Percentiles rank a stretch among this genome's conserved stretches.
These are phyloP conservation scores for Verbascum thapsus DNA, from an alignment of 257 asterid genomes.

Conservation along the genomic window DNA sequence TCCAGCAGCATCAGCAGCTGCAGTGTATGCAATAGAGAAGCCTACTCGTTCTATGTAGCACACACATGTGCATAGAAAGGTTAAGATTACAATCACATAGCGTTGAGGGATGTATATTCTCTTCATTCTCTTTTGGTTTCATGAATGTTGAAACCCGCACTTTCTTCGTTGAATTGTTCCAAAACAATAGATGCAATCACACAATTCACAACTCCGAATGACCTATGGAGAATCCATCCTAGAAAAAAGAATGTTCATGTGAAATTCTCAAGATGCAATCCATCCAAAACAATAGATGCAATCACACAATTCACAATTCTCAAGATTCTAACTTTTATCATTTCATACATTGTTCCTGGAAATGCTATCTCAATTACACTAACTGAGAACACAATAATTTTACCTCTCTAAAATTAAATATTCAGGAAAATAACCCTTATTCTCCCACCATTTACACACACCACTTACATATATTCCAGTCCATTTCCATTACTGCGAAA, in stretches of 20 bases:
- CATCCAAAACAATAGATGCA: slow-evolving; percentile 13
- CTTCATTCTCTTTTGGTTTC: slow-evolving; percentile 61
- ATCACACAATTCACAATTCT: slow-evolving; percentile 2
- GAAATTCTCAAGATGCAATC: no score
- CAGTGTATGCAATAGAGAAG: slow-evolving; percentile 88
- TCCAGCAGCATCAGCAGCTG: slow-evolving; percentile 89
- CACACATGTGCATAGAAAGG: slow-evolving; percentile 84
- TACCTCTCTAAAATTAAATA: not conserved
- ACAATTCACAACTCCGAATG: slow-evolving; percentile 17
- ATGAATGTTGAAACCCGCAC: slow-evolving; percentile 32
- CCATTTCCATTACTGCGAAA: not conserved
- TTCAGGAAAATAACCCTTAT: not conserved
- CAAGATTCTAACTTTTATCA: no score
- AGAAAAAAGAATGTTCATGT: not conserved
- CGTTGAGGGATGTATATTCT: slow-evolving; percentile 61
- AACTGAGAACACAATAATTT: slow-evolving; percentile 1
- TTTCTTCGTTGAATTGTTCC: slow-evolving; percentile 12
- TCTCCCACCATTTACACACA: slow-evolving; percentile 13
- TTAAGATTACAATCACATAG: slow-evolving; percentile 66
- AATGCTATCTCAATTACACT: not conserved
- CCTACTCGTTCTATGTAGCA: slow-evolving; percentile 95
- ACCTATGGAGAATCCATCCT: slow-evolving; percentile 36
- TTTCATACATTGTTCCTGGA: not conserved
- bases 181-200: slow-evolving; percentile 9
- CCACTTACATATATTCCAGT: not conserved